phyloP scores from a whole-genome alignment of 306 rosid species.

The Casuarina cunninghamiana region DNA sequence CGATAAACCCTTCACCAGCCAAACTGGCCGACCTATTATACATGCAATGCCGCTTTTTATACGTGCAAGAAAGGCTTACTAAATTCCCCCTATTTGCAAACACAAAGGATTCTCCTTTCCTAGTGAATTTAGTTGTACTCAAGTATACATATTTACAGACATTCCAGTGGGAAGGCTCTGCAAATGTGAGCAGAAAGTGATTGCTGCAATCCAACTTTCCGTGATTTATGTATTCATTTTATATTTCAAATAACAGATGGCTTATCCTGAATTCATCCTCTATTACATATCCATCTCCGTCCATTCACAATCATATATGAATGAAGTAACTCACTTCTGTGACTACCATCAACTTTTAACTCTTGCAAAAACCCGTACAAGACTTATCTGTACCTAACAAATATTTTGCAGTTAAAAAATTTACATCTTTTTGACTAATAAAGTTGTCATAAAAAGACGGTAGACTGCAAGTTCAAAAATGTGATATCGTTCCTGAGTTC shows the following conservation, averaged over 20 bases:
- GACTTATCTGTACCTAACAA: background rate
- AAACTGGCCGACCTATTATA: background rate
- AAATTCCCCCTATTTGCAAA: background rate
- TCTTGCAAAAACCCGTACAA: background rate
- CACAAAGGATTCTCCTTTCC: background rate
- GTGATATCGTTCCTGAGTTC: background rate
- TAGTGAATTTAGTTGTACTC: background rate
- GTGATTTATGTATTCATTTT: background rate
- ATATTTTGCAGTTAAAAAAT: background rate
- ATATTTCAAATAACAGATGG: background rate
- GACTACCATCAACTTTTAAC: background rate
- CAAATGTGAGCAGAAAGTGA: background rate
- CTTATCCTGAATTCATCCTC: background rate
- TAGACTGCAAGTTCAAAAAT: background rate
- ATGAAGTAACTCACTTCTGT: background rate
- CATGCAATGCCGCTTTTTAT: background rate
- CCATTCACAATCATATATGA: background rate
- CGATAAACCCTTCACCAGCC: background rate
- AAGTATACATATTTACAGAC: background rate
- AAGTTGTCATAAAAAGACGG: background rate
- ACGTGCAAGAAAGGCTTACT: background rate
- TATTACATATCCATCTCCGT: background rate
- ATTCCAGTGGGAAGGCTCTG: background rate
- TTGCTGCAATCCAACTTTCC: background rate
- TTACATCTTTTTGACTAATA: background rate